Evolutionary conservation across 352 stramenopile species (phyloP), one percentile per base, ranked within the genome.

Genomic region (Pythium myriotylum): DNA sequence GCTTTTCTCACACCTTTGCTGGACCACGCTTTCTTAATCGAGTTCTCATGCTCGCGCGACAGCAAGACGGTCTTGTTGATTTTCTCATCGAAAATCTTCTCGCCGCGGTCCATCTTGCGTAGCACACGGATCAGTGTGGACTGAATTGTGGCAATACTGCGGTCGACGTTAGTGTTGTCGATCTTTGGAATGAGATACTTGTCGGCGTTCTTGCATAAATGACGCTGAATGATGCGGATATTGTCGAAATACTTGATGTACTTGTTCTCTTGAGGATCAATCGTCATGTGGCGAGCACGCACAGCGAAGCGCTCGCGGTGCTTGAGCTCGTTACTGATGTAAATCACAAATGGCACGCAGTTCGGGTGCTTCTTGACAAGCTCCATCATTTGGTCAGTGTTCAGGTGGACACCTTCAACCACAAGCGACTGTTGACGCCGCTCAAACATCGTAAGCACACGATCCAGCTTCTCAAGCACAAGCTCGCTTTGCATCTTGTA

Each of bases 181-280:
- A 95, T 91, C 63, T 94, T 95, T 8, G 86, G 86, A 59, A 95
- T 95, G n/a, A 95, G 62, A 47, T 67, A 88, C 43, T 86, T 82
- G 63, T 95, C 84, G 17, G 84, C 86, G 54, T 93, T 74, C 65
- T 95, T 95, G 65, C 83, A 91, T 22, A 93, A 65, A 62, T 94
- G 81, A 33, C 81, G 79, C 74, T 95, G 86, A 62, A 95, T 95
- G 62, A 92, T 88, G 65, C 85, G 84, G 60, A 95, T 95, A 59
- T 95, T 95, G 67, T 94, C 86, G 62, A 95, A 95, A 69, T 93
- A 88, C 59, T 94, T 91, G 62, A 95, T 95, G 68, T 95, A 95
- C 70, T 95, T 95, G 73, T 95, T 95, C 53, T 89, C 82, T 62
- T 94, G 83, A 13, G 86, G 86, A 54, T 94, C 83, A 50, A 95